Evolutionary conservation across 106 monocot species (phyloP), one percentile per base, ranked within the genome.

Genomic region (Agapanthus africanus): DNA sequence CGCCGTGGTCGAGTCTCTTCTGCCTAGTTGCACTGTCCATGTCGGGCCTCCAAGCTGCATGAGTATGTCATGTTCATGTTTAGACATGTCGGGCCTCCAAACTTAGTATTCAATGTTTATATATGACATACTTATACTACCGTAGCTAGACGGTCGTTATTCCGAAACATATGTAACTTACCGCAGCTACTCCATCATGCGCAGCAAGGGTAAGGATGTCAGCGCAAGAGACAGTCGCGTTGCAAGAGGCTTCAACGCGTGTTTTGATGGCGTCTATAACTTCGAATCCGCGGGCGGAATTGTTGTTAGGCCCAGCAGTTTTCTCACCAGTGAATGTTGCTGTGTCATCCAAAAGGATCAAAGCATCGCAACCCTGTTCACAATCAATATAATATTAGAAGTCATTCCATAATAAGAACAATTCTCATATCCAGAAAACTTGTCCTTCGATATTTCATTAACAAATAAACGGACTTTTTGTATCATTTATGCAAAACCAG

Each of bases 11-110:
- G 80, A 27, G 35, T 80, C 80, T 18, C 75, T 19, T 13, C 76
- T 62, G 30, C 80, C 76, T 22, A 81, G 63, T 49, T 52, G 71
- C 76, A 81, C 72, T 6, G 1, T 27, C 81, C 81, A 81, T 2
- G 37, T 31, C 6, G 81, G 72, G 51, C 81, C 81, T 3, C 76
- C 76, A 10, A 81, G 63, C 81, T 81, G 19, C 21, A 16, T 56
- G 21, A 47, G 46, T 4, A 0, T 0, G 19, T 47, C 46, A 15
- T 47, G 19, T 15, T 47, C 46, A 47, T 15, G 18, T 11, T 23
- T 14, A 37, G n/a, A n/a, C n/a, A n/a, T n/a, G n/a, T n/a, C n/a
- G n/a, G n/a, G n/a, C n/a, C 6, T 40, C 11, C 4, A 16, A 32
- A n/a, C n/a, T n/a, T n/a, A n/a, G n/a, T n/a, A 16, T 30, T 36